Evolutionary conservation across 192 early-diverging fungal species (phyloP).

Genomic region (Geranomyces michiganensis): DNA sequence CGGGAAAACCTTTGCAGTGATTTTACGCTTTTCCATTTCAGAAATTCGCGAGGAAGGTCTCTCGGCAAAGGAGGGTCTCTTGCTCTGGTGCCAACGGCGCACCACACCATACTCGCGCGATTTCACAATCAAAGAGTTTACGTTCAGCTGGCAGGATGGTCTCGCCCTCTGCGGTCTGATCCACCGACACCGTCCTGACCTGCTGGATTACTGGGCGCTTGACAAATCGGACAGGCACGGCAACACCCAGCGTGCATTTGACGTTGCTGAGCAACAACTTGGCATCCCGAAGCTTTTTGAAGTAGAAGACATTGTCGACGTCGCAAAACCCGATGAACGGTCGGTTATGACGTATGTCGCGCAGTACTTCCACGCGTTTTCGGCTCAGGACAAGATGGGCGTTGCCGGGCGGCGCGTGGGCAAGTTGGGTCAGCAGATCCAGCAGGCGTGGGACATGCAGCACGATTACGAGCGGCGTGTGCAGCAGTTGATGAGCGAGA

Average conservation of each 20-base stretch:
- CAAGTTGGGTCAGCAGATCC: constrained; percentile 83
- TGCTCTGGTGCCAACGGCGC: constrained; percentile 96
- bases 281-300: constrained; percentile 92
- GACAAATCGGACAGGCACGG: constrained; percentile 81
- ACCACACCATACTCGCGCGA: constrained; percentile 85
- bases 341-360: constrained; percentile 99
- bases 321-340: constrained; percentile 90
- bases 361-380: constrained; percentile 98
- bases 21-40: constrained; percentile 94
- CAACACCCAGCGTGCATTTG: constrained; percentile 92
- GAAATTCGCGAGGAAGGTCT: constrained; percentile 95
- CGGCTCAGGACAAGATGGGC: constrained; percentile 83
- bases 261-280: constrained; percentile 87
- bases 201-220: constrained; percentile 84
- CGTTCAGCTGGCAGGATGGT: constrained; percentile 91
- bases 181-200: constrained; percentile 94
- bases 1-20: constrained; percentile 70
- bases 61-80: constrained; percentile 93
- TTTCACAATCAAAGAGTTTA: constrained; percentile 88
- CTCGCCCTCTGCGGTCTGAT: constrained; percentile 96
- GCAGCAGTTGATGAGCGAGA: constrained; percentile 67
- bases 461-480: constrained; percentile 92
- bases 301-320: constrained; percentile 95
- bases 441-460: constrained; percentile 89
- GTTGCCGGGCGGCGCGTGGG: constrained; percentile 89